Conservation (phyloP, 2,329 filamentous ascomycete genomes). For the Pyrenophora tritici-repentis region DNA sequence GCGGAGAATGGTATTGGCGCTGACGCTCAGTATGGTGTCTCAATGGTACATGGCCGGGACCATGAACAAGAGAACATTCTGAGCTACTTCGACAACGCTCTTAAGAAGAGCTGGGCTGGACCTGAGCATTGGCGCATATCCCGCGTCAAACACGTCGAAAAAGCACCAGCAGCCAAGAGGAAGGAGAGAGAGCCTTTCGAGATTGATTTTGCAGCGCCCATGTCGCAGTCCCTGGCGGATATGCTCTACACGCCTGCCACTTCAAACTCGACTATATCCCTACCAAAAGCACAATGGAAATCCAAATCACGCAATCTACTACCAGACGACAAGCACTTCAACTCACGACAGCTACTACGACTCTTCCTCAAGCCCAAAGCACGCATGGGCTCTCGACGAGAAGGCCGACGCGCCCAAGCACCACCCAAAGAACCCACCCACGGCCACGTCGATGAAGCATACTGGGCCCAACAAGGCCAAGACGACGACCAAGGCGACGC, state of each 20-base stretch:
- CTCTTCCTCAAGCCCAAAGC: constrained; percentile 96
- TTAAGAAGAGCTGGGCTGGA: constrained; percentile 96
- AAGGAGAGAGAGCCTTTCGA: constrained; percentile 98
- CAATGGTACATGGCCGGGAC: constrained; percentile 71
- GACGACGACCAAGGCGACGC: constrained; percentile 58
- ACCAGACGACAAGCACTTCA: constrained; percentile 98
- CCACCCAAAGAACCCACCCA: constrained; percentile 59
- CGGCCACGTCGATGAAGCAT: constrained; percentile 90
- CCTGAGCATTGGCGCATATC: constrained; percentile 99
- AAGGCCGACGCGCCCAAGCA: constrained; percentile 34
- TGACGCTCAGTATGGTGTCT: constrained; percentile 75
- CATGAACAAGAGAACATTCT: constrained; percentile 90
- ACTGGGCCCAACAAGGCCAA: constrained; percentile 72
- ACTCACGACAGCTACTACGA: constrained; percentile 84
- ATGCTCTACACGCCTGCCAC: constrained; percentile 79
- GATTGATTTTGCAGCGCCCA: constrained; percentile 82
- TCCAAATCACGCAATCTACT: constrained; percentile 91
- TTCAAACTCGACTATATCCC: constrained; percentile 77
- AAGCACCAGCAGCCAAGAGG: constrained; percentile 67
- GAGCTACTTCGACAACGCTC: constrained; percentile 95
- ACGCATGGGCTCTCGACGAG: constrained; percentile 71
- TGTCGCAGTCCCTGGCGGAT: constrained; percentile 73
- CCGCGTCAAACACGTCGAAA: constrained; percentile 77
- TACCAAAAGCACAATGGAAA: constrained; percentile 95
- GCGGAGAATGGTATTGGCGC: constrained; percentile 56